Percentiles rank a stretch among this genome's conserved stretches.
phyloP scores from a whole-genome alignment of 306 rosid genomes.

The Cucurbita moschata region DNA sequence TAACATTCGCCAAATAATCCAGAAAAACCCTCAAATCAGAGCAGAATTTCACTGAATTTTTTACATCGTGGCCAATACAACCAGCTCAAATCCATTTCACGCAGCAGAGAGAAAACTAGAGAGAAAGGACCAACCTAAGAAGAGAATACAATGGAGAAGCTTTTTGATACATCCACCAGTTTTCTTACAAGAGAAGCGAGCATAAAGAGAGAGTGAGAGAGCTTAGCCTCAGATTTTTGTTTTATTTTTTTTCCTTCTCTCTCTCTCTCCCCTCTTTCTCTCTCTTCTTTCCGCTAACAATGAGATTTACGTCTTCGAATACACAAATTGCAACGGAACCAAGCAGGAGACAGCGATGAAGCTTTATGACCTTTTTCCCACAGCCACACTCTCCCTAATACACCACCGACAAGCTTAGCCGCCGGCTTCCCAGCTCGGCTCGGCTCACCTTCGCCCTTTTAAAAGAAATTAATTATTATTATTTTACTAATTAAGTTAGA shows the following conservation, averaged over 20 bases:
- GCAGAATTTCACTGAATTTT: constrained; percentile 12
- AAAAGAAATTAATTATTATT: background rate
- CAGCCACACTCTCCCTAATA: background rate
- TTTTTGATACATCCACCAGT: constrained; percentile 27
- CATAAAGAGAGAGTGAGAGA: constrained; percentile 9
- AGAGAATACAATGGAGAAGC: constrained; percentile 24
- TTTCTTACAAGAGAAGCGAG: constrained; percentile 44
- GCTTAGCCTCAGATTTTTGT: background rate
- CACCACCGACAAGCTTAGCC: constrained; percentile 16
- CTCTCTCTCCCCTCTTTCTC: background rate
- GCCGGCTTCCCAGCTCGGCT: background rate
- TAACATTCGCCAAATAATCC: background rate
- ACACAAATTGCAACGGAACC: constrained; percentile 1
- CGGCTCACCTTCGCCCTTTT: background rate
- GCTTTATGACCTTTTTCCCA: background rate
- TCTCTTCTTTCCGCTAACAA: background rate
- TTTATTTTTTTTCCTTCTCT: background rate
- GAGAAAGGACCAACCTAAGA: constrained; percentile 30
- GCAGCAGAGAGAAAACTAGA: constrained; percentile 5
- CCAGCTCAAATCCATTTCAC: background rate
- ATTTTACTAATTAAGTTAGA: background rate
- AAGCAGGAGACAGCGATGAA: constrained; percentile 18
- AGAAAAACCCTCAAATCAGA: background rate
- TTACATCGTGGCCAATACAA: constrained; percentile 11
- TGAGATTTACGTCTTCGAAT: constrained; percentile 12